Conservation (phyloP, 2,329 filamentous ascomycete genomes). For the Calonectria montana region DNA sequence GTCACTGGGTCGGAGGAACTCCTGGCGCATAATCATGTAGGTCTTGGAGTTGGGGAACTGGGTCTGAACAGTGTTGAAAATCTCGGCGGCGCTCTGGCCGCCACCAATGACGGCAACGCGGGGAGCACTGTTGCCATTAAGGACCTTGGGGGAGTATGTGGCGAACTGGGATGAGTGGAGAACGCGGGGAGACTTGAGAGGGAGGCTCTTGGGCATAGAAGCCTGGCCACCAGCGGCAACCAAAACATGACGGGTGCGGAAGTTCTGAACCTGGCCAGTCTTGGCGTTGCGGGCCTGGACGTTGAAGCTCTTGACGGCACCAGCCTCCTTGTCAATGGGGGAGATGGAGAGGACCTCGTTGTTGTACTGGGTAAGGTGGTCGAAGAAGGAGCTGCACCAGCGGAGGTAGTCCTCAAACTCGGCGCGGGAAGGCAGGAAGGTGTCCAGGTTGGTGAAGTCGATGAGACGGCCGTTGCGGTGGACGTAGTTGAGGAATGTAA, state of each 20-base stretch:
- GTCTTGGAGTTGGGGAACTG: slow-evolving; percentile 86
- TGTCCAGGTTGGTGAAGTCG: slow-evolving; percentile 90
- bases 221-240: slow-evolving; percentile 71
- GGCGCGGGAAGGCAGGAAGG: slow-evolving; percentile 85
- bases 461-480: slow-evolving; percentile 84
- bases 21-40: slow-evolving; percentile 81
- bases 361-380: slow-evolving; percentile 77
- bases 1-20: slow-evolving; percentile 89
- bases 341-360: slow-evolving; percentile 80
- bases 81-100: slow-evolving; percentile 94
- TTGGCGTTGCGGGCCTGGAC: slow-evolving; percentile 73
- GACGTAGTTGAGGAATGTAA: slow-evolving; percentile 96
- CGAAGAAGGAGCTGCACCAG: slow-evolving; percentile 89
- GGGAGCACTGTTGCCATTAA: slow-evolving; percentile 64
- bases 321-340: slow-evolving; percentile 64
- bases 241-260: slow-evolving; percentile 73
- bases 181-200: slow-evolving; percentile 76
- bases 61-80: slow-evolving; percentile 88
- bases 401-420: slow-evolving; percentile 97
- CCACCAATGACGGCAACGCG: slow-evolving; percentile 87
- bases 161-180: slow-evolving; percentile 92
- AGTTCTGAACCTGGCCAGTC: slow-evolving; percentile 64
- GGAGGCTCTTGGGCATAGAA: slow-evolving; percentile 77
- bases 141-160: slow-evolving; percentile 69
- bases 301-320: slow-evolving; percentile 71